Evolutionary conservation across 495 filamentous ascomycete species (phyloP).

Genomic region (Annulohypoxylon nitens): DNA sequence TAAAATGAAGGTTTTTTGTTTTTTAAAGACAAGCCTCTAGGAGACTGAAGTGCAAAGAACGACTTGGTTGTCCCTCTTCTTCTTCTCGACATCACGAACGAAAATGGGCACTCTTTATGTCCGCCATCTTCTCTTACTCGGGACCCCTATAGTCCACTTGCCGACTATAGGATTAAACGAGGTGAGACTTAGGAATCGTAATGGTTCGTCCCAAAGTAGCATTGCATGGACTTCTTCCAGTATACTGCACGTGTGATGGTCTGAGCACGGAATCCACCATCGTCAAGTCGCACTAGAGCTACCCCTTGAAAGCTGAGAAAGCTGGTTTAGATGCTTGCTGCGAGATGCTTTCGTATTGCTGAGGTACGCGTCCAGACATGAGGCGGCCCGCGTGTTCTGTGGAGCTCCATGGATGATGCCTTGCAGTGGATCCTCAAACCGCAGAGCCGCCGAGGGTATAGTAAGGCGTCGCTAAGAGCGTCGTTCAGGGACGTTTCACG

Average conservation of each 20-base stretch:
- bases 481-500: neutral
- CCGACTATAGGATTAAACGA: conserved; percentile 27
- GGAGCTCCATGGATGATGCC: conserved; percentile 29
- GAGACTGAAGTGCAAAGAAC: conserved; percentile 28
- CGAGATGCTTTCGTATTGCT: conserved; percentile 33
- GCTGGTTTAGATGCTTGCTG: conserved; percentile 17
- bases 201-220: conserved; percentile 23
- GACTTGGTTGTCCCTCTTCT: conserved; percentile 18
- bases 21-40: conserved; percentile 17
- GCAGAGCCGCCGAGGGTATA: conserved; percentile 17
- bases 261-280: conserved; percentile 28
- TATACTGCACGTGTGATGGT: conserved; percentile 22
- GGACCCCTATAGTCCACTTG: conserved; percentile 14
- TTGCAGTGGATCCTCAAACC: conserved; percentile 24
- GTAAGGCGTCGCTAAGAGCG: neutral
- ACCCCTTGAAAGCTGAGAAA: conserved; percentile 25
- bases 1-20: neutral
- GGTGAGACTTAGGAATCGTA: conserved; percentile 19
- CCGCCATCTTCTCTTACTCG: conserved; percentile 8
- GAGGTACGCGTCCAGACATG: conserved; percentile 36
- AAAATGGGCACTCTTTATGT: conserved; percentile 31
- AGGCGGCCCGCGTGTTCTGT: conserved; percentile 13
- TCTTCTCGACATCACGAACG: conserved; percentile 17
- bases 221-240: conserved; percentile 31
- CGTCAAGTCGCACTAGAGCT: conserved; percentile 3